Percentiles rank a stretch among this genome's conserved stretches.
Evolutionary conservation across 2,329 filamentous ascomycete genomes (phyloP).

Genomic region (Pseudogymnoascus sp.): DNA sequence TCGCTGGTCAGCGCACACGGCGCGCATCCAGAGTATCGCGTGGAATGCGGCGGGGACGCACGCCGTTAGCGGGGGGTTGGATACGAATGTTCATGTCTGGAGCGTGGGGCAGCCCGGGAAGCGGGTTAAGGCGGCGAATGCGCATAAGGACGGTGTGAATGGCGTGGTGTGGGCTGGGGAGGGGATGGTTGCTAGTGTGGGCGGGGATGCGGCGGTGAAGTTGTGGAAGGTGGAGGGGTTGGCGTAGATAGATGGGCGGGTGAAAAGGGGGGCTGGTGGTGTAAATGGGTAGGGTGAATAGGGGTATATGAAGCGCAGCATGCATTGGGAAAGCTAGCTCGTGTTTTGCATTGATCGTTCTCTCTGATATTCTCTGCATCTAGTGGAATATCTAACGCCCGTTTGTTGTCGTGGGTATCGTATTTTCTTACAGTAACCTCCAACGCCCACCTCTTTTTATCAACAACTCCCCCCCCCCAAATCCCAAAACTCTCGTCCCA

Average conservation of each 20-base stretch:
- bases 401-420: constrained; percentile 2
- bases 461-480: neutral
- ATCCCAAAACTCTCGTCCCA: constrained; percentile 6
- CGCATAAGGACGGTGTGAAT: constrained; percentile 92
- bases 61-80: constrained; percentile 74
- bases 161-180: constrained; percentile 73
- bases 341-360: neutral
- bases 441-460: neutral
- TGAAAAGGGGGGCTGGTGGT: neutral
- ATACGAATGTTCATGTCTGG: constrained; percentile 92
- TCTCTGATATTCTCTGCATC: neutral
- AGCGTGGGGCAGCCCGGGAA: constrained; percentile 75
- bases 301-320: neutral
- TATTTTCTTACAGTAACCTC: neutral
- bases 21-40: constrained; percentile 55
- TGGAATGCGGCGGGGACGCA: constrained; percentile 76
- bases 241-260: neutral
- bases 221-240: constrained; percentile 57
- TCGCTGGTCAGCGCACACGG: constrained; percentile 65
- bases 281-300: neutral
- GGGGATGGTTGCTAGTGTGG: constrained; percentile 61
- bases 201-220: constrained; percentile 86
- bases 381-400: constrained; percentile 2
- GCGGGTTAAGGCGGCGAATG: constrained; percentile 74
- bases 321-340: neutral